Conservation (phyloP, 2,329 filamentous ascomycete genomes). For the Coniochaeta ligniaria region DNA sequence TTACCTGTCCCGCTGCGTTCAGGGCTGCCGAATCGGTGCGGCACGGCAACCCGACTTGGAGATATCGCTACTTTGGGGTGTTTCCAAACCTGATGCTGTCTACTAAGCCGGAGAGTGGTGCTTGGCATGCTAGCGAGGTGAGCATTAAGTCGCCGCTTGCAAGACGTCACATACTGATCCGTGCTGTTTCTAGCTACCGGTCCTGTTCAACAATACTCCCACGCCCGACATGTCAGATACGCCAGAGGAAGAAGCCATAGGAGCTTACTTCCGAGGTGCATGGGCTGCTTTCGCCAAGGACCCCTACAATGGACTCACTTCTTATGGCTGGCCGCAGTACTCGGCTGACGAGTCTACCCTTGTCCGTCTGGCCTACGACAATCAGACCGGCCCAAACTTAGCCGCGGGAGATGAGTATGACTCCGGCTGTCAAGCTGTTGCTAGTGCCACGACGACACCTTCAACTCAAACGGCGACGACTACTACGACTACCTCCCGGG, state of each 20-base stretch:
- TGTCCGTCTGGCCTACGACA: constrained; percentile 16
- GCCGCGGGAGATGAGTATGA: constrained; percentile 5
- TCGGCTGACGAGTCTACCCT: constrained; percentile 14
- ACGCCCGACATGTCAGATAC: constrained; percentile 14
- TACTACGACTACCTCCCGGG: background rate
- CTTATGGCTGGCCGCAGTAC: constrained; percentile 28
- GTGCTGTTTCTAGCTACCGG: constrained; percentile 13
- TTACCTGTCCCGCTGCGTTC: constrained; percentile 24
- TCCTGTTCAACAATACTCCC: constrained; percentile 22
- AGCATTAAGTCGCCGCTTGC: background rate
- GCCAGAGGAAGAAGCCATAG: constrained; percentile 18
- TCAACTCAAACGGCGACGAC: background rate
- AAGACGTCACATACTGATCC: background rate
- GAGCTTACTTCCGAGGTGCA: constrained; percentile 26
- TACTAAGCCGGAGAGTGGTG: constrained; percentile 19
- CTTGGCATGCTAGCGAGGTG: constrained; percentile 24
- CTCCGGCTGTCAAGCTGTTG: background rate
- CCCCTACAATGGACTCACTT: constrained; percentile 22
- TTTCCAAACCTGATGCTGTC: constrained; percentile 23
- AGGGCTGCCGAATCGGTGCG: constrained; percentile 15
- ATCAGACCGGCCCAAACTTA: constrained; percentile 10
- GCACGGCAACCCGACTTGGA: constrained; percentile 23
- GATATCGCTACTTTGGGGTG: constrained; percentile 28
- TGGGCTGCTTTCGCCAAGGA: constrained; percentile 31
- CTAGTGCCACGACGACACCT: background rate